Evolutionary conservation across 805 yeast genomes (phyloP).

Genomic region (Wickerhamiella brachini): DNA sequence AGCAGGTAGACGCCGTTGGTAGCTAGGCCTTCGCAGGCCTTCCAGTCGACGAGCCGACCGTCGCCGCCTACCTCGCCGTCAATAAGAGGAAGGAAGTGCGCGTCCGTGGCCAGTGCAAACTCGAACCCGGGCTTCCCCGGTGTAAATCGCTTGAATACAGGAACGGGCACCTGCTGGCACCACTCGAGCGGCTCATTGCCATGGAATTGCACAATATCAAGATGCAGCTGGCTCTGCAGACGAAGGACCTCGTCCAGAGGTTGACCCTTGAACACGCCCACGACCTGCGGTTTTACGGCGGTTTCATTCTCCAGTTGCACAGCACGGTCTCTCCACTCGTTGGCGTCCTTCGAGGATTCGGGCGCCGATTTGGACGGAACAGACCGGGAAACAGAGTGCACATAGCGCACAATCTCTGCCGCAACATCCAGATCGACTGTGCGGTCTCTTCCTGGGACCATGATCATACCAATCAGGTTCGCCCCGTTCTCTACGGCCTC

Average conservation of each 20-base stretch:
- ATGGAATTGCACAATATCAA: constrained; percentile 82
- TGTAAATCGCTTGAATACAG: constrained; percentile 61
- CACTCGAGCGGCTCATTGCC: constrained; percentile 52
- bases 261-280: constrained; percentile 88
- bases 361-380: background rate
- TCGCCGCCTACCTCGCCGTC: constrained; percentile 92
- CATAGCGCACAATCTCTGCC: constrained; percentile 28
- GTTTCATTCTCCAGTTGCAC: background rate
- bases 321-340: background rate
- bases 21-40: constrained; percentile 18
- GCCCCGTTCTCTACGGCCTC: constrained; percentile 61
- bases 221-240: constrained; percentile 28
- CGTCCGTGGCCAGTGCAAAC: constrained; percentile 21
- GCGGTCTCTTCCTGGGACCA: constrained; percentile 72
- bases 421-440: constrained; percentile 44
- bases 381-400: constrained; percentile 11
- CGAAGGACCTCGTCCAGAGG: constrained; percentile 43
- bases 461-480: constrained; percentile 64
- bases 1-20: constrained; percentile 36
- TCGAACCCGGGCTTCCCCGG: constrained; percentile 35
- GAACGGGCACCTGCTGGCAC: constrained; percentile 30
- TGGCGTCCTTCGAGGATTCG: background rate
- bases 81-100: constrained; percentile 45
- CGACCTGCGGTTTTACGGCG: constrained; percentile 28
- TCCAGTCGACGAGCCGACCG: constrained; percentile 74